Conservation (phyloP, 2,329 filamentous ascomycete species). For the Cadophora luteo-olivacea region DNA sequence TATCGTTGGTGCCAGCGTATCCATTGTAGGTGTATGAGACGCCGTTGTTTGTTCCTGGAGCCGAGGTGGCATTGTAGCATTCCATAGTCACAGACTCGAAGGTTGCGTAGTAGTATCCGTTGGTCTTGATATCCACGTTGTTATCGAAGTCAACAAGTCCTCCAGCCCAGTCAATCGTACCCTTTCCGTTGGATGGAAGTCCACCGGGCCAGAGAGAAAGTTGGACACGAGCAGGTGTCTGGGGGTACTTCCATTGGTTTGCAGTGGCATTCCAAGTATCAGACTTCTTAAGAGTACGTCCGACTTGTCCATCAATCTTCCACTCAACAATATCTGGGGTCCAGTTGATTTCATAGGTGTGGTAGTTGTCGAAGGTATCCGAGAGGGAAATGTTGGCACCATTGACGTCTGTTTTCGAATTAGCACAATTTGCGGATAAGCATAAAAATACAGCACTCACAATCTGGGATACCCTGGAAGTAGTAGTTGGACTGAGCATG, state of each 20-base stretch:
- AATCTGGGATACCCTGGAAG: slow-evolving; percentile 90
- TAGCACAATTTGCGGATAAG: slow-evolving; percentile 35
- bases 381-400: slow-evolving; percentile 71
- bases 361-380: slow-evolving; percentile 78
- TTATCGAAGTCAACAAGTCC: slow-evolving; percentile 88
- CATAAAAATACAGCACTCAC: slow-evolving; percentile 59
- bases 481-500: slow-evolving; percentile 95
- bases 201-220: slow-evolving; percentile 97
- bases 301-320: slow-evolving; percentile 81
- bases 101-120: slow-evolving; percentile 88
- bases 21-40: slow-evolving; percentile 79
- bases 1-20: slow-evolving; percentile 71
- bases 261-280: slow-evolving; percentile 87
- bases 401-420: slow-evolving; percentile 69
- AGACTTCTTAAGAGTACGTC: slow-evolving; percentile 75
- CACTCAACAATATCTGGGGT: slow-evolving; percentile 85
- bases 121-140: slow-evolving; percentile 73
- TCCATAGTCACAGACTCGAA: slow-evolving; percentile 80
- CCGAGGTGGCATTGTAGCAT: slow-evolving; percentile 74
- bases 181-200: slow-evolving; percentile 75
- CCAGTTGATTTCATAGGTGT: slow-evolving; percentile 95
- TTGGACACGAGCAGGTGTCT: slow-evolving; percentile 89
- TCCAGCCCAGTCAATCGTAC: slow-evolving; percentile 91
- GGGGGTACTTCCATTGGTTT: slow-evolving; percentile 85
- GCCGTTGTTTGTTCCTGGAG: slow-evolving; percentile 72